Conservation (phyloP, 768 basidiomycete species). For the Amanita fuliginea region DNA sequence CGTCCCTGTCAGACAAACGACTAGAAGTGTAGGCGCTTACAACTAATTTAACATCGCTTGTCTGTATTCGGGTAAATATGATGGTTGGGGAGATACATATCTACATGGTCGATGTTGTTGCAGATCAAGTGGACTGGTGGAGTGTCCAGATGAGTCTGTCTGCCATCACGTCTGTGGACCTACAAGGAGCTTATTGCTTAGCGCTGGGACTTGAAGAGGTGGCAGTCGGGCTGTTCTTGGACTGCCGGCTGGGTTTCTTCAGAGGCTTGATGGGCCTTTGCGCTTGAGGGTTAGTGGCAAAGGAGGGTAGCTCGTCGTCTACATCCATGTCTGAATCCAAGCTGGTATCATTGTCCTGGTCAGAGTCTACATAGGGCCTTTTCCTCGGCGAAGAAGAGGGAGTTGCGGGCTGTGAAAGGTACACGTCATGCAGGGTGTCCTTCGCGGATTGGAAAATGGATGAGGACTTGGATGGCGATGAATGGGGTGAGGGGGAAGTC, state of each 20-base stretch:
- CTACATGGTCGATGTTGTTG: too few relatives aligned
- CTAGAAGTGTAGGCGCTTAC: not conserved
- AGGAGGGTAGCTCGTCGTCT: not conserved
- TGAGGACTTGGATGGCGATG: conserved; percentile 24
- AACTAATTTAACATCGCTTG: too few relatives aligned
- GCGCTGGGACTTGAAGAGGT: not conserved
- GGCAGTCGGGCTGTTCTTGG: not conserved
- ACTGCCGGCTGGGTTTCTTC: not conserved
- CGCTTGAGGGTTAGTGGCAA: not conserved
- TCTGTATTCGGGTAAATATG: not conserved
- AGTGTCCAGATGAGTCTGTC: too few relatives aligned
- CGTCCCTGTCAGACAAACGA: not conserved
- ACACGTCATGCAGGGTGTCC: conserved; percentile 43
- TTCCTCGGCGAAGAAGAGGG: conserved; percentile 17
- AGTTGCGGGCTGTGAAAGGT: conserved; percentile 9
- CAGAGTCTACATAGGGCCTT: conserved; percentile 24
- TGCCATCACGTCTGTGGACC: not conserved
- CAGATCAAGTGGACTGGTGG: not conserved
- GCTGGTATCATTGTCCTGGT: not conserved
- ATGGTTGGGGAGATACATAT: too few relatives aligned
- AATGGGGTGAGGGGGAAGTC: conserved; percentile 23
- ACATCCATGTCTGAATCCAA: conserved; percentile 3
- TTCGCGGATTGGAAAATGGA: conserved; percentile 43
- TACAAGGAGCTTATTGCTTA: not conserved
- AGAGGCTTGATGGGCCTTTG: conserved; percentile 2